phyloP scores from a whole-genome alignment of 805 yeast genomes.

The Jamesozyma piceae region DNA sequence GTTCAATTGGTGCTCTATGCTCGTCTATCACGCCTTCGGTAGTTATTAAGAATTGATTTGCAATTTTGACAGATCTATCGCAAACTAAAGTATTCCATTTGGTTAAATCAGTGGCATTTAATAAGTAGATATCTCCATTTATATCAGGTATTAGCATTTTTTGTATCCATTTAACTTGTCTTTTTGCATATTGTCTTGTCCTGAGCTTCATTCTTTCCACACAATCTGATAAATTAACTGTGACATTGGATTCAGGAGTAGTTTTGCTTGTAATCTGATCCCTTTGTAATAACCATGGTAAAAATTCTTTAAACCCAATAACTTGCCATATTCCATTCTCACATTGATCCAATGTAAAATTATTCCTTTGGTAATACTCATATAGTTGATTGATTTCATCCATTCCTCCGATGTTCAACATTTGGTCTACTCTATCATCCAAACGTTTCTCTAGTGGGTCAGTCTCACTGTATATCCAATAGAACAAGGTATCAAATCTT shows the following conservation, averaged over 20 bases:
- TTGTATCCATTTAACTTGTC: constrained; percentile 85
- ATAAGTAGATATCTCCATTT: constrained; percentile 51
- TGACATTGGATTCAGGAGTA: constrained; percentile 5
- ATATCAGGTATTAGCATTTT: constrained; percentile 57
- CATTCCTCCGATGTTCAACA: constrained; percentile 64
- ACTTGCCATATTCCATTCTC: constrained; percentile 88
- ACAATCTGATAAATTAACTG: constrained; percentile 34
- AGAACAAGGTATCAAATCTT: constrained; percentile 52
- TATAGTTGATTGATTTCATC: constrained; percentile 60
- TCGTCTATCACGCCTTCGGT: constrained; percentile 8
- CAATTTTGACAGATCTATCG: constrained; percentile 44
- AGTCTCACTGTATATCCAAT: constrained; percentile 75
- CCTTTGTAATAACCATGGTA: constrained; percentile 49
- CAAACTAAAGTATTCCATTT: constrained; percentile 53
- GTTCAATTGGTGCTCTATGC: constrained; percentile 34
- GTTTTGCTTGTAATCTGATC: constrained; percentile 5
- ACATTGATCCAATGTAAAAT: constrained; percentile 33
- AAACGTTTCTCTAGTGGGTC: constrained; percentile 50
- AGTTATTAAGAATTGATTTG: constrained; percentile 34
- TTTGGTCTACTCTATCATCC: constrained; percentile 72
- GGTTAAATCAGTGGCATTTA: constrained; percentile 67
- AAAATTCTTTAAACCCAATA: constrained; percentile 83
- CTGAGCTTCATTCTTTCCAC: constrained; percentile 69
- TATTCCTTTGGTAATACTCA: constrained; percentile 31
- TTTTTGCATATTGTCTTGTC: constrained; percentile 79